phyloP scores from a whole-genome alignment of 371 early-diverging fungal genomes.

The Mortierella sp. region DNA sequence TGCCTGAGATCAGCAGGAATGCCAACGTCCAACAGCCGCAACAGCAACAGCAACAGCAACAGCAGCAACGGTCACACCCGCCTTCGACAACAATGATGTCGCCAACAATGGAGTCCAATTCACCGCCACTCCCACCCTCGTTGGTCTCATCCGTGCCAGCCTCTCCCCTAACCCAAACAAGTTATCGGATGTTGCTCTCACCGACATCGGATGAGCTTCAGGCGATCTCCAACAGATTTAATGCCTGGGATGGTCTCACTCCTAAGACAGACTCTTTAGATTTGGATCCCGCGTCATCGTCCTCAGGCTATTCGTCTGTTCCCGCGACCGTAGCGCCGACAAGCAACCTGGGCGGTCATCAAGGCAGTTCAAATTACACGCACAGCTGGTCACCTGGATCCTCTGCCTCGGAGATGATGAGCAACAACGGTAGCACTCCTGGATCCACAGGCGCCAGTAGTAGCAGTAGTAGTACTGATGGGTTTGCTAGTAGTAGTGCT shows the following conservation, averaged over 20 bases:
- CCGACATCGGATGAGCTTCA: slow-evolving; percentile 33
- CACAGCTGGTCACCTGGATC: slow-evolving; percentile 28
- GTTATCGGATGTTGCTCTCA: slow-evolving; percentile 35
- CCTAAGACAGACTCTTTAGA: slow-evolving; percentile 5
- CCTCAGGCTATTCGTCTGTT: too few species aligned
- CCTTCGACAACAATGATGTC: slow-evolving; percentile 6
- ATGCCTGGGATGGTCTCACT: slow-evolving; percentile 38
- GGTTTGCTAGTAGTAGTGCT: too few species aligned
- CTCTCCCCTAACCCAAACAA: slow-evolving; percentile 27
- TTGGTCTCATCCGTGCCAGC: slow-evolving; percentile 27
- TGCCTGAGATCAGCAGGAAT: slow-evolving; percentile 28
- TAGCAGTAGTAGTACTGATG: too few species aligned
- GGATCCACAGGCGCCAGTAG: neutral
- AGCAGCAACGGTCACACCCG: neutral
- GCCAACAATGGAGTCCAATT: too few species aligned
- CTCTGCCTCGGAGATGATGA: slow-evolving; percentile 13
- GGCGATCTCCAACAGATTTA: slow-evolving; percentile 29
- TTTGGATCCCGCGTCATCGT: neutral
- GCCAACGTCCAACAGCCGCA: neutral
- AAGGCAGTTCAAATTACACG: neutral
- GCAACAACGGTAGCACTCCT: neutral
- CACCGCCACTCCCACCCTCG: slow-evolving; percentile 10
- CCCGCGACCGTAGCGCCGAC: too few species aligned
- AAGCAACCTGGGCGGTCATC: neutral
- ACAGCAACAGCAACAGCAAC: neutral